phyloP scores from a whole-genome alignment of 345 rosid genomes.

The thale cress (Arabidopsis thaliana) region DNA sequence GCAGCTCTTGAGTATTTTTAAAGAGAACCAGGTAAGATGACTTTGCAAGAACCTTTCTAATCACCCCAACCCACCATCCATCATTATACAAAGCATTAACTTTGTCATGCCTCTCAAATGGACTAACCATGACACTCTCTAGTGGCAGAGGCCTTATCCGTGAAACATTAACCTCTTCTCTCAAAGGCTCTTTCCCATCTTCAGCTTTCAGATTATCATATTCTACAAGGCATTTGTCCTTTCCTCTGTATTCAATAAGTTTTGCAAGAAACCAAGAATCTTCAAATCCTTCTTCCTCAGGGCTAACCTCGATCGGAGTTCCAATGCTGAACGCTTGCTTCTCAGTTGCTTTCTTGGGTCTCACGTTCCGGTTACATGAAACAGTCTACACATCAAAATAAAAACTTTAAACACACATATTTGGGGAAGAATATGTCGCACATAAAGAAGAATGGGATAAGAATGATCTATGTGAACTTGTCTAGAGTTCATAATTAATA shows the following conservation, averaged over 20 bases:
- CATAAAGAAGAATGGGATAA: background rate
- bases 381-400: slow-evolving; percentile 47
- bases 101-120: slow-evolving; percentile 63
- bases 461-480: background rate
- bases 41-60: slow-evolving; percentile 56
- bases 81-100: slow-evolving; percentile 85
- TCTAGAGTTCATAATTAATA: slow-evolving; percentile 19
- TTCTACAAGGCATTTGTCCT: slow-evolving; percentile 61
- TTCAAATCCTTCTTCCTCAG: slow-evolving; percentile 82
- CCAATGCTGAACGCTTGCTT: slow-evolving; percentile 44
- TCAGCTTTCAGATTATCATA: slow-evolving; percentile 68
- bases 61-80: slow-evolving; percentile 88
- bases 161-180: slow-evolving; percentile 57
- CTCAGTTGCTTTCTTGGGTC: slow-evolving; percentile 20
- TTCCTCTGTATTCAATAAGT: slow-evolving; percentile 54
- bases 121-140: slow-evolving; percentile 43
- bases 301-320: slow-evolving; percentile 65
- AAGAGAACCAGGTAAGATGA: slow-evolving; percentile 62
- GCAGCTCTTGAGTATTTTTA: slow-evolving; percentile 53
- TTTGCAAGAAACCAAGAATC: slow-evolving; percentile 88
- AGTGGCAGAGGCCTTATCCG: slow-evolving; percentile 83
- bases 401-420: background rate
- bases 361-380: slow-evolving; percentile 37
- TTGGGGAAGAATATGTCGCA: background rate
- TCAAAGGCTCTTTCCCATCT: slow-evolving; percentile 66